Percentiles rank a stretch among this genome's conserved stretches.
These are phyloP conservation scores for Sporobolomyces phaffii DNA, from an alignment of 768 basidiomycete genomes.

Conservation along the genomic window DNA sequence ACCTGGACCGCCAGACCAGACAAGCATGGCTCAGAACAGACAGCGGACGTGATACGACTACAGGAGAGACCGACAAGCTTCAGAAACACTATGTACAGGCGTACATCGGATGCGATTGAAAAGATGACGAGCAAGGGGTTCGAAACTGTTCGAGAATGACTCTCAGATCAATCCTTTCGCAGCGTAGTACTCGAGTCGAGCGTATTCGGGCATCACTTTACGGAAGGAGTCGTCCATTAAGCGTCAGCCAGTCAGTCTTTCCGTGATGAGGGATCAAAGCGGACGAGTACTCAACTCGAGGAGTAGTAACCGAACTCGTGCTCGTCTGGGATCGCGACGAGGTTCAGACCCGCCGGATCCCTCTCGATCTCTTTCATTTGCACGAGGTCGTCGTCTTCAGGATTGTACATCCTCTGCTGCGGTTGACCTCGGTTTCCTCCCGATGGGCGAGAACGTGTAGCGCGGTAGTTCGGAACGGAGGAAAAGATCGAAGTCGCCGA, in stretches of 20 bases:
- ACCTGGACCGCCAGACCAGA: too few relatives aligned
- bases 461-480: too few relatives aligned
- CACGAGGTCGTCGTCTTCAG: not conserved
- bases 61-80: too few relatives aligned
- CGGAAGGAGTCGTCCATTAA: not conserved
- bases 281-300: conserved; percentile 15
- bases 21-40: too few relatives aligned
- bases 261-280: too few relatives aligned
- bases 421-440: not conserved
- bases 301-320: conserved; percentile 30
- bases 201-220: conserved; percentile 25
- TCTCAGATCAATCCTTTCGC: conserved; percentile 17
- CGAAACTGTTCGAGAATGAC: too few relatives aligned
- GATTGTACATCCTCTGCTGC: not conserved
- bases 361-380: not conserved
- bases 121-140: too few relatives aligned
- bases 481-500: not conserved
- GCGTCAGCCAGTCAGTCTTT: not conserved
- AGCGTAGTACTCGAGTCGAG: conserved; percentile 14
- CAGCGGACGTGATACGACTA: too few relatives aligned
- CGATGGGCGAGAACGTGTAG: too few relatives aligned
- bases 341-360: conserved; percentile 11
- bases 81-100: too few relatives aligned
- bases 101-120: too few relatives aligned
- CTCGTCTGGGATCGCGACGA: conserved; percentile 26